Evolutionary conservation across 2,329 filamentous ascomycete species (phyloP), one percentile per base, ranked within the genome.

Genomic region (Fusarium sp.): DNA sequence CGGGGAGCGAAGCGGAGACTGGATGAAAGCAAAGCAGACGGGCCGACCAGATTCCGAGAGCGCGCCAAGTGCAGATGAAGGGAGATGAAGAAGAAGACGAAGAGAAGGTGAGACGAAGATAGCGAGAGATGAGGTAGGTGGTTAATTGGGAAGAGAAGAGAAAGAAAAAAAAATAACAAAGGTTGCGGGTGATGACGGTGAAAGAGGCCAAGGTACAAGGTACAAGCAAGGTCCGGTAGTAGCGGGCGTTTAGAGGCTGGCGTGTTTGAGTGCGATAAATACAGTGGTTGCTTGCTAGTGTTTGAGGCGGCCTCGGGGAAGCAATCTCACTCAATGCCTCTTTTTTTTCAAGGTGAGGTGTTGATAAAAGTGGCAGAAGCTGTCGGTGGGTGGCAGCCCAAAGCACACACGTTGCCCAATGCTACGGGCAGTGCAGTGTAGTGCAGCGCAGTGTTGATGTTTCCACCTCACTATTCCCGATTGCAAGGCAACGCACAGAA

Each of bases 21-120:
- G 65, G 61, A 69, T 56, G 56, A 64, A 66, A 61, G 64, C 67
- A 61, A 56, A 60, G 65, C 52, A 54, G 47, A 65, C 63, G 63
- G 64, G 61, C 64, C 64, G 56, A 65, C 60, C 68, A 65, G 61
- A 61, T 64, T 67, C 64, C 61, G 61, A 56, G 46, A 56, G 51
- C 46, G 58, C 58, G 54, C 59, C 63, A 61, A 60, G 51, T 61
- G 59, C 31, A 25, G 43, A 55, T 36, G 65, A 50, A 53, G 55
- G 39, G 40, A 19, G 50, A 58, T 28, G 40, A 45, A 43, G 41
- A 22, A 35, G 26, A 47, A 43, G 15, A 42, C 22, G 46, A 47
- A 53, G 47, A 60, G 46, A 13, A 19, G 3, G 19, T 19, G 19
- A 19, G 19, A 19, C 19, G 19, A 19, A 19, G 19, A 19, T 19